These are phyloP conservation scores for Hymenoscyphus infarciens DNA, from an alignment of 2,329 filamentous ascomycete species.

Conservation along the genomic window DNA sequence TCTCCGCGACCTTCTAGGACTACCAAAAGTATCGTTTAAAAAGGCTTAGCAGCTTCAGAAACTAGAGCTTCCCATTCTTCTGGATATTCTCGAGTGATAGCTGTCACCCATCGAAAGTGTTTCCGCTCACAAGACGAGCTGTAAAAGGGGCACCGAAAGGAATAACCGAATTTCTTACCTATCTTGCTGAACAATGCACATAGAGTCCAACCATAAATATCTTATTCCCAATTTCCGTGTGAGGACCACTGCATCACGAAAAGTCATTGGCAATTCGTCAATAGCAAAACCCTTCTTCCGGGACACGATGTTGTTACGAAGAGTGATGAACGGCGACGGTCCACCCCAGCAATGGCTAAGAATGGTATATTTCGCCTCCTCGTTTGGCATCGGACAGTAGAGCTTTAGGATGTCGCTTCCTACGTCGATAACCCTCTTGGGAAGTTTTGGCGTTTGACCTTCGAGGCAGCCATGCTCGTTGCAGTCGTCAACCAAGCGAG, in stretches of 20 bases:
- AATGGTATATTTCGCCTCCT: slow-evolving; percentile 8
- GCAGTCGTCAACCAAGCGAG: neutral
- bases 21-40: no score
- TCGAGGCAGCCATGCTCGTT: neutral
- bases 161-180: neutral
- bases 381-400: neutral
- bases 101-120: neutral
- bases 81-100: no score
- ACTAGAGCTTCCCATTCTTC: no score
- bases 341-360: slow-evolving; percentile 14
- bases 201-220: slow-evolving; percentile 14
- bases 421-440: neutral
- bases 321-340: neutral
- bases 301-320: neutral
- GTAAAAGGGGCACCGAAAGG: neutral
- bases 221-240: slow-evolving; percentile 6
- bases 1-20: no score
- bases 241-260: slow-evolving; percentile 10
- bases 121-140: neutral
- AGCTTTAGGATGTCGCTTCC: neutral
- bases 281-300: slow-evolving; percentile 4
- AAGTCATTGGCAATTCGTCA: slow-evolving; percentile 7
- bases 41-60: no score
- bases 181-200: slow-evolving; percentile 16
- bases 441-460: neutral